Evolutionary conservation across 1,284 basidiomycete genomes (phyloP), one percentile per base, ranked within the genome.

Genomic region (Pascua guehoae): DNA sequence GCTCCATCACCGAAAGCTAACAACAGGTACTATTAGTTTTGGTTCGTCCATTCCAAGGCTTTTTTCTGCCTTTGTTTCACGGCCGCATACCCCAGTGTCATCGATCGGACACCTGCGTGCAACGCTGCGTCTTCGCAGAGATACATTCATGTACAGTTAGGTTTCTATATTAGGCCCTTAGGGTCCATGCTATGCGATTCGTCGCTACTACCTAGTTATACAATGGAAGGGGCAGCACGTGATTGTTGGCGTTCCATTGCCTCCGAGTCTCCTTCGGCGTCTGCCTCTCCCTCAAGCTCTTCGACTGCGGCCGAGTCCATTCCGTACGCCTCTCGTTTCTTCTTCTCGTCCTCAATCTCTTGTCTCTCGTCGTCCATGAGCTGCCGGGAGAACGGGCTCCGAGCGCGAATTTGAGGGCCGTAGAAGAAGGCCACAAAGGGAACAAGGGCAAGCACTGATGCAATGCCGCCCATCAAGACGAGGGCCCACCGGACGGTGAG

Each of bases 351-450:
- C 38, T 65, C 62, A 16, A 67, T 58, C 32, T 65, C 58, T 46
- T 65, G 62, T 46, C 65, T 59, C 58, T 77, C 73, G 55, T 72
- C 69, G 40, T 62, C 64, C 68, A 75, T 73, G 32, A 75, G 57
- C 43, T 64, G 52, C 41, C 69, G 67, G 15, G 66, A 67, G 60
- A 71, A 76, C 48, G 60, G 66, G 12, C 66, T 68, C 39, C 60
- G 57, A 7, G 64, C 60, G 15, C 75, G 59, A 41, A 78, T 74
- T 47, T 60, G 44, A 0, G 74, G 72, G 1, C 71, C 75, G 41
- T 67, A 67, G 32, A 60, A 62, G 60, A 69, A 73, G 7, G 70
- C 71, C 1, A 72, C 57, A 45, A 75, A 75, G 1, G 75, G 75
- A 12, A 75, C 67, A 2, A 66, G 52, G 1, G 72, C 65, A 2